A percentile compares a stretch with the other conserved stretches of the same genome.
Conservation (phyloP, 1,284 basidiomycete genomes). For the Athelia psychrophila region DNA sequence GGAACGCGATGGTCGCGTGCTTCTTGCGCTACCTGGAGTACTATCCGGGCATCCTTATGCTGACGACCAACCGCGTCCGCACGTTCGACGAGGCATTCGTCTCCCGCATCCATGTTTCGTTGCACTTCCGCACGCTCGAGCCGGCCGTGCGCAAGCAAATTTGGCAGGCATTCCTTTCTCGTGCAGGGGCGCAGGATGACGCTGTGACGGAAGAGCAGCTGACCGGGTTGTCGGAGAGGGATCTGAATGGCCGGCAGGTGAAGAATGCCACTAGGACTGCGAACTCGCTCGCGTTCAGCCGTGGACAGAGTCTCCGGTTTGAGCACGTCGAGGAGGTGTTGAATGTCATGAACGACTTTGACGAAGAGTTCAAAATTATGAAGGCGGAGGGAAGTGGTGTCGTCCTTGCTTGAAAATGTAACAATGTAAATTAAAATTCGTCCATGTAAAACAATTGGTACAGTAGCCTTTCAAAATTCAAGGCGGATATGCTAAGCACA, state of each 20-base stretch:
- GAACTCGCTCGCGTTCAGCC: constrained; percentile 48
- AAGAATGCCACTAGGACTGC: constrained; percentile 66
- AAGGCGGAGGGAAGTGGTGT: not conserved
- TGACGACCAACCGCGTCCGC: constrained; percentile 64
- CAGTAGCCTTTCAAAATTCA: no score
- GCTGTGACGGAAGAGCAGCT: constrained; percentile 38
- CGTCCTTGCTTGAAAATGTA: no score
- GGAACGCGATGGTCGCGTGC: constrained; percentile 65
- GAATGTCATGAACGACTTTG: constrained; percentile 60
- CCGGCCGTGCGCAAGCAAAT: constrained; percentile 46
- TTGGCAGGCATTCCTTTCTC: constrained; percentile 53
- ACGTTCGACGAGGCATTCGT: constrained; percentile 67
- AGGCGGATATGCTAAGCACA: no score
- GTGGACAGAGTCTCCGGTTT: constrained; percentile 40
- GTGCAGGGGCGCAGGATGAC: constrained; percentile 32
- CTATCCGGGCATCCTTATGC: constrained; percentile 63
- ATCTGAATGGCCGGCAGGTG: constrained; percentile 61
- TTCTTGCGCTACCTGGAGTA: constrained; percentile 64
- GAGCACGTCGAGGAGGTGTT: constrained; percentile 53
- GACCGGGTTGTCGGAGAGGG: constrained; percentile 38
- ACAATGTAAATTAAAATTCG: no score
- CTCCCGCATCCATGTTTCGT: constrained; percentile 61
- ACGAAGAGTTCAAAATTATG: constrained; percentile 40
- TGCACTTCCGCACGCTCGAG: constrained; percentile 54
- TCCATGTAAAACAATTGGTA: no score